Base-by-base conservation (phyloP, 148 eudicot genomes). In the Agrostemma githago region DNA sequence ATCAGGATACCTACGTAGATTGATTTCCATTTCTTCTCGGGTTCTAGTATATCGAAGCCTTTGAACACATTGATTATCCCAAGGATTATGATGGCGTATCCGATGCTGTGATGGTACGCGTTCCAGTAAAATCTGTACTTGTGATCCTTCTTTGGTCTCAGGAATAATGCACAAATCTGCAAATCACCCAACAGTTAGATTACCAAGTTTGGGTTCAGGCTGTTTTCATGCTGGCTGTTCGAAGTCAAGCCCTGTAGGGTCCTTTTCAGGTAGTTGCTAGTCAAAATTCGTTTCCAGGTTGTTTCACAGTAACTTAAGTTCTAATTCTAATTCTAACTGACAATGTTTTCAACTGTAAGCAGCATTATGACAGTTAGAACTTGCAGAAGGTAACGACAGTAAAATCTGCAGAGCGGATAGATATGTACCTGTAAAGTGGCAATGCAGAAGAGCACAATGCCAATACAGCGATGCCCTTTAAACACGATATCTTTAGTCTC, bases 141-240 rank as follows among this genome's bases (percentile, higher is more conserved):
- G 89, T 95, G 97, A 56, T 95, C 97, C 81, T 88, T 90, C 72
- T 79, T 83, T 0, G 98, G 98, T 75, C 98, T 87, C 78, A 95
- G 61, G 67, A 95, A 82, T 88, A 95, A 82, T 0, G 98, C 98
- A 43, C 92, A 90, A 5, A 95, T 75, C 97, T 95, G 79, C 3
- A 70, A 54, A 62, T 5, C 15, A 60, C 62, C 62, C 74, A 46
- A 38, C 57, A 53, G 38, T 43, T 39, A 42, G 54, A 8, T 66
- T n/a, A 16, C 54, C 56, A 12, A 51, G 54, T 48, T 9, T 48
- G 54, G 54, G 11, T 48, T 48, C 54, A 2, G 12, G 54, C 11
- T 9, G 10, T 46, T 46, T 46, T 46, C 8, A 5, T 6, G 34
- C 1, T 26, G 34, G 34, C 1, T 26, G 34, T 26, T 26, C 34